phyloP scores from a whole-genome alignment of 192 early-diverging fungal species.

The Physocladia obscura region DNA sequence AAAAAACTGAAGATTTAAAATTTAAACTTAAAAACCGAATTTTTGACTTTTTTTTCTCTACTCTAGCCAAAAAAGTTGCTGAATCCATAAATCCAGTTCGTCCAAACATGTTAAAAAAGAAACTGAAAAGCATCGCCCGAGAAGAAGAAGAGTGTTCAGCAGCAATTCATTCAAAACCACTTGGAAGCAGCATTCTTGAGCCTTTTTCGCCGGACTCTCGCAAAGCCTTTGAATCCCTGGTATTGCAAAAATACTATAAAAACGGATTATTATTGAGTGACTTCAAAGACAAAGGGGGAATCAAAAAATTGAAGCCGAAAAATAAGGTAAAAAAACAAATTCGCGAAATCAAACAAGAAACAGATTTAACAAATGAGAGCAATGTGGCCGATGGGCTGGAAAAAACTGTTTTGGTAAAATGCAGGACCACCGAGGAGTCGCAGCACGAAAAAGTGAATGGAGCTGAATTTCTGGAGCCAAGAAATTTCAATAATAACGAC shows the following conservation, averaged over 20 bases:
- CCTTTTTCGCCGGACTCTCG: constrained; percentile 10
- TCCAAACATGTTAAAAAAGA: constrained; percentile 14
- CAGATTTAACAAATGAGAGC: constrained; percentile 11
- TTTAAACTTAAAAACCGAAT: neutral
- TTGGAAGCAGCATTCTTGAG: constrained; percentile 1
- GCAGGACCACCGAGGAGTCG: too few species aligned
- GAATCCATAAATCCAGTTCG: constrained; percentile 13
- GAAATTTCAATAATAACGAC: too few species aligned
- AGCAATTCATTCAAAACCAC: neutral
- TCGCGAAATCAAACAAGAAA: neutral
- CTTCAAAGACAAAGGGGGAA: constrained; percentile 25
- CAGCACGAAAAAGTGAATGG: too few species aligned
- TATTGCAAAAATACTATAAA: constrained; percentile 19
- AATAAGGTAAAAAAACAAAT: constrained; percentile 11
- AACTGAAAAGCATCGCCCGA: neutral
- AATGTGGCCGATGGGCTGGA: constrained; percentile 7
- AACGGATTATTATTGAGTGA: constrained; percentile 3
- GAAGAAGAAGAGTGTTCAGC: neutral
- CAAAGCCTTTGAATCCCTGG: constrained; percentile 13
- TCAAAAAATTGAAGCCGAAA: constrained; percentile 18
- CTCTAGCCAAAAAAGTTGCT: neutral
- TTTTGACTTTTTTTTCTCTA: neutral
- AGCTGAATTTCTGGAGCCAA: too few species aligned
- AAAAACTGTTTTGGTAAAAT: too few species aligned
- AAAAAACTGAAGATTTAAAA: neutral